Conservation (phyloP, 805 yeast species). For the Nakazawaea ambrosiae region DNA sequence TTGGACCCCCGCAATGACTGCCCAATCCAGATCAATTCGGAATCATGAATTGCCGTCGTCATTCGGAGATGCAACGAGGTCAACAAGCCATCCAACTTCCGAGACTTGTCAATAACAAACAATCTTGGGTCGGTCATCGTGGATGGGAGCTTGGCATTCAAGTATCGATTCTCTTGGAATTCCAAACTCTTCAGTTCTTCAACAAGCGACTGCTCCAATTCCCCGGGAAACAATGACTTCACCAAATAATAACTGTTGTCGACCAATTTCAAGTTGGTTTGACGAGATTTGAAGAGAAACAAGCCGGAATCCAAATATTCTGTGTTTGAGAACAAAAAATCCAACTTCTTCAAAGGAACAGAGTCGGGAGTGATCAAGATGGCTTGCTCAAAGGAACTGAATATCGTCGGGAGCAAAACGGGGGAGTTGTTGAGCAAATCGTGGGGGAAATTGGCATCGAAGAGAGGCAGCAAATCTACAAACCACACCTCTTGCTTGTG, state of each 20-base stretch:
- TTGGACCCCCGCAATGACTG: conserved; percentile 42
- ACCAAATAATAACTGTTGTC: conserved; percentile 32
- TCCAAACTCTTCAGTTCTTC: conserved; percentile 28
- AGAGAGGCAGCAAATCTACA: conserved; percentile 23
- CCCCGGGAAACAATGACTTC: conserved; percentile 37
- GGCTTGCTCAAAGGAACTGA: conserved; percentile 50
- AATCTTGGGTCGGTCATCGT: conserved; percentile 44
- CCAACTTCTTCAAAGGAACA: conserved; percentile 29
- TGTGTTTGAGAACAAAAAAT: conserved; percentile 26
- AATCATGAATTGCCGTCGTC: conserved; percentile 54
- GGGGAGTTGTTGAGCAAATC: conserved; percentile 29
- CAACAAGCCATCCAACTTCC: conserved; percentile 43
- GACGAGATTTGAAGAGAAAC: conserved; percentile 43
- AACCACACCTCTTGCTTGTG: conserved; percentile 22
- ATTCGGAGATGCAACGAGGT: conserved; percentile 36
- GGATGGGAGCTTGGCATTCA: conserved; percentile 32
- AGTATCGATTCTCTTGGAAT: conserved; percentile 26
- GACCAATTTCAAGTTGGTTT: conserved; percentile 17
- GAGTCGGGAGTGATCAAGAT: conserved; percentile 48
- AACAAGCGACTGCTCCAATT: conserved; percentile 31
- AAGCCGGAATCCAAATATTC: conserved; percentile 30
- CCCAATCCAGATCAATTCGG: conserved; percentile 72
- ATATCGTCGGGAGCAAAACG: conserved; percentile 37
- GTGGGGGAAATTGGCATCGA: not conserved
- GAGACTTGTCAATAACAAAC: conserved; percentile 35